A percentile compares a stretch with the other conserved stretches of the same genome.
These are phyloP conservation scores for Xylariaceae sp. DNA, from an alignment of 2,329 filamentous ascomycete genomes.

Conservation along the genomic window DNA sequence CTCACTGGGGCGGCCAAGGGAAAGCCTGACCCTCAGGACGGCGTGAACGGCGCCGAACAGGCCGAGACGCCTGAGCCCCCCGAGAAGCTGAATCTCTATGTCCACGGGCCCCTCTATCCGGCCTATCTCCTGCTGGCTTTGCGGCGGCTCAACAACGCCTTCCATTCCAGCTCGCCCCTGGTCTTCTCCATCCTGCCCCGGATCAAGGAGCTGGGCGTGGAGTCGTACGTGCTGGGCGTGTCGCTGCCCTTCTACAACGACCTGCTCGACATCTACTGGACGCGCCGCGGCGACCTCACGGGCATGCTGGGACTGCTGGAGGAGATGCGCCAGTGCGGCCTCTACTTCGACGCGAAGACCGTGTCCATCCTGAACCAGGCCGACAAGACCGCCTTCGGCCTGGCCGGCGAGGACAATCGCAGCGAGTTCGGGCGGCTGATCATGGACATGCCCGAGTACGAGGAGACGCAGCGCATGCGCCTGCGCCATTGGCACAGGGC, in stretches of 20 bases:
- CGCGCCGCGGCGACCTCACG: slow-evolving; percentile 48
- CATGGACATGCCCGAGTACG: slow-evolving; percentile 31
- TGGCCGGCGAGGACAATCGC: slow-evolving; percentile 7
- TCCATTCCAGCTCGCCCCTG: slow-evolving; percentile 50
- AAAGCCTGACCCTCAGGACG: background rate
- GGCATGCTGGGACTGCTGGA: slow-evolving; percentile 49
- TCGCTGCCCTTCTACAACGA: slow-evolving; percentile 64
- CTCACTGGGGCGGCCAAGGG: slow-evolving; percentile 28
- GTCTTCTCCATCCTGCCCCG: slow-evolving; percentile 56
- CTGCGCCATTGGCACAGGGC: slow-evolving; percentile 22
- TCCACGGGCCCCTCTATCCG: slow-evolving; percentile 59
- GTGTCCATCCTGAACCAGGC: slow-evolving; percentile 29
- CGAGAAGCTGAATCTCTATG: slow-evolving; percentile 37
- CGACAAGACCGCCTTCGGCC: slow-evolving; percentile 13
- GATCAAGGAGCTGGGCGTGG: slow-evolving; percentile 59
- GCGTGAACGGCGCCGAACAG: slow-evolving; percentile 4
- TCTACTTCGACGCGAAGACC: slow-evolving; percentile 47
- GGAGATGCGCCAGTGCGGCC: slow-evolving; percentile 59
- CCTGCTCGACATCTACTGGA: slow-evolving; percentile 55
- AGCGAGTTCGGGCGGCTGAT: slow-evolving; percentile 25
- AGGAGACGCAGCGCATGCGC: slow-evolving; percentile 20
- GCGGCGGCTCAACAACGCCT: slow-evolving; percentile 48
- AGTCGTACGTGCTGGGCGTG: slow-evolving; percentile 64
- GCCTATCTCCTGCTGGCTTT: slow-evolving; percentile 51
- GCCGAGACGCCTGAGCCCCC: background rate